Conservation (phyloP, 257 asterid species). For the Buddleja alternifolia region DNA sequence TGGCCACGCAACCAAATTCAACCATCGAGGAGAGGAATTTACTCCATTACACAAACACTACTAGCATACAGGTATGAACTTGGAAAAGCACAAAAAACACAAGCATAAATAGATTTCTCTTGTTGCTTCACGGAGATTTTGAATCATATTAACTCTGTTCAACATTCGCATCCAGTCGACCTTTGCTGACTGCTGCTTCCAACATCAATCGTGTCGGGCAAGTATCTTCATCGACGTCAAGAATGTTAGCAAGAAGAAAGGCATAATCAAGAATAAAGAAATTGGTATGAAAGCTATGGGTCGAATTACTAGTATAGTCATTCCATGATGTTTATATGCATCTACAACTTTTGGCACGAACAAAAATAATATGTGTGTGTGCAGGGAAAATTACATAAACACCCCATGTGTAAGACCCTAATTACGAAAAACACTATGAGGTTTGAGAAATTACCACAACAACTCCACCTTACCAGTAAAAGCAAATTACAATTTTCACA, state of each 20-base stretch:
- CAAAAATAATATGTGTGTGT: no score
- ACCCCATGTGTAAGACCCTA: no score
- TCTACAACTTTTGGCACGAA: not conserved
- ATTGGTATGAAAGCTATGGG: not conserved
- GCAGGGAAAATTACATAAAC: no score
- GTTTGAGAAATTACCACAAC: no score
- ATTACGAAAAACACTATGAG: no score
- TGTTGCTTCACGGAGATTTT: not conserved
- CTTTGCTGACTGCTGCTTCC: conserved; percentile 57
- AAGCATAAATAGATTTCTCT: conserved; percentile 16
- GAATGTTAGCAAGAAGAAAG: conserved; percentile 15
- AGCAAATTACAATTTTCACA: no score
- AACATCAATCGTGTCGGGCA: conserved; percentile 65
- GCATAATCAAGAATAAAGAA: conserved; percentile 14
- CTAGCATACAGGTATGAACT: conserved; percentile 22
- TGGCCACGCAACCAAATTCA: conserved; percentile 17
- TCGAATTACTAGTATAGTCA: not conserved
- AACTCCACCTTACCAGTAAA: no score
- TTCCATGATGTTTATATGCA: not conserved
- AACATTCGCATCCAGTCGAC: conserved; percentile 67
- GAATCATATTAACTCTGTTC: conserved; percentile 23
- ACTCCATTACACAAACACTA: conserved; percentile 23
- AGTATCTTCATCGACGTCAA: conserved; percentile 43
- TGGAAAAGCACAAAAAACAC: conserved; percentile 14
- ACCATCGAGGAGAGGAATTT: conserved; percentile 14